Evolutionary conservation across 345 rosid species (phyloP).

Genomic region (Populus nigra): DNA sequence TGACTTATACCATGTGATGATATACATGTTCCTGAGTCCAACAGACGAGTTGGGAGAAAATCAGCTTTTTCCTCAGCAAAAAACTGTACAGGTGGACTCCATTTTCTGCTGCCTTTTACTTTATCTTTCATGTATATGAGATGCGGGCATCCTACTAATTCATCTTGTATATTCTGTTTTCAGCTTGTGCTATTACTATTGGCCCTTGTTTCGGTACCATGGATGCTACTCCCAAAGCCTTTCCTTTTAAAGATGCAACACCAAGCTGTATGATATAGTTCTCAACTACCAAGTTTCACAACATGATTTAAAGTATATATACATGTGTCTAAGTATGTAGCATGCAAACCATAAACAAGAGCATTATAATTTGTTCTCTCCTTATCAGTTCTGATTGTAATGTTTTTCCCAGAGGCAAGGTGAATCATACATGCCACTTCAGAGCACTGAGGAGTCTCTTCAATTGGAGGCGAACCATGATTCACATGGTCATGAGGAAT

Average conservation of each 20-base stretch:
- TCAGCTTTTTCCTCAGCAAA: conserved; percentile 77
- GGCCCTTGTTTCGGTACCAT: conserved; percentile 88
- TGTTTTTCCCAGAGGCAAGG: conserved; percentile 71
- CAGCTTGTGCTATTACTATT: conserved; percentile 75
- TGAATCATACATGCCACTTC: conserved; percentile 56
- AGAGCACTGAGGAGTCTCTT: conserved; percentile 69
- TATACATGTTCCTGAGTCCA: conserved; percentile 97
- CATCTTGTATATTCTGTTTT: conserved; percentile 12
- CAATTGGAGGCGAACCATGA: conserved; percentile 54
- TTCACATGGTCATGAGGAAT: conserved; percentile 79
- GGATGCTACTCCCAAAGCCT: conserved; percentile 97
- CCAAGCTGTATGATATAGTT: conserved; percentile 47
- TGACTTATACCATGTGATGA: conserved; percentile 85
- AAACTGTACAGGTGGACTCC: conserved; percentile 59
- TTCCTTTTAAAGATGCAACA: conserved; percentile 88
- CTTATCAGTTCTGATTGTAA: conserved; percentile 10
- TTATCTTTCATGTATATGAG: not conserved
- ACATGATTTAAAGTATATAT: not conserved
- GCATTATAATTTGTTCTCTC: not conserved
- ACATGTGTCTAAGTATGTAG: not conserved
- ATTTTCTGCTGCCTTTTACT: not conserved
- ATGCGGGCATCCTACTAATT: not conserved
- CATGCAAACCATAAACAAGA: not conserved
- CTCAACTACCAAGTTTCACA: conserved; percentile 3
- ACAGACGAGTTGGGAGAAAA: conserved; percentile 89